Evolutionary conservation across 106 monocot genomes (phyloP).

Genomic region (Allium cepa): DNA sequence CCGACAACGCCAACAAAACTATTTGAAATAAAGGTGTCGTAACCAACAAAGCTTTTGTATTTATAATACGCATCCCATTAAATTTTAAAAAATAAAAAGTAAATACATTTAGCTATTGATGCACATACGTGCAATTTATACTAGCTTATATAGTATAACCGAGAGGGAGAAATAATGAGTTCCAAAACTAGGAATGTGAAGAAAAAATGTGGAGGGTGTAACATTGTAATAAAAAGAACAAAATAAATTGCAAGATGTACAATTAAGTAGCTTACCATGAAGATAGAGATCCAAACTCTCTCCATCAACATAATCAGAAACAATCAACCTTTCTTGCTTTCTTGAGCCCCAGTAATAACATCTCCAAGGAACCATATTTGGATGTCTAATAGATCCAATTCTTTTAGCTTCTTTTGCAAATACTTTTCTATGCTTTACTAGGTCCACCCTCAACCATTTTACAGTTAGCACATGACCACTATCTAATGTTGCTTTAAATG

Average conservation of each 20-base stretch:
- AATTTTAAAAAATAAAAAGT: no score
- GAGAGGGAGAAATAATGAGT: conserved; percentile 2
- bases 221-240: neutral
- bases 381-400: conserved; percentile 17
- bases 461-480: conserved; percentile 69
- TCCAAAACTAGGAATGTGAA: no score
- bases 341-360: conserved; percentile 85
- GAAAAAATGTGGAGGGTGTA: neutral
- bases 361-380: conserved; percentile 68
- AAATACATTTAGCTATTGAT: no score
- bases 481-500: conserved; percentile 80
- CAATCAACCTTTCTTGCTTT: conserved; percentile 78
- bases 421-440: conserved; percentile 74
- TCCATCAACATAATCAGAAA: conserved; percentile 68
- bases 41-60: no score
- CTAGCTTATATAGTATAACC: neutral
- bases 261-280: conserved; percentile 53
- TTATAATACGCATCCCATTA: no score
- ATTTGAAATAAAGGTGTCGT: no score
- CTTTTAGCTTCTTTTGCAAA: conserved; percentile 60
- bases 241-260: neutral
- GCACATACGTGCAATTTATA: no score
- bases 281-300: conserved; percentile 84
- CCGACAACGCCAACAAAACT: no score
- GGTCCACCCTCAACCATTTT: conserved; percentile 89